Evolutionary conservation across 192 early-diverging fungal genomes (phyloP).

Genomic region (Backusella luteola): DNA sequence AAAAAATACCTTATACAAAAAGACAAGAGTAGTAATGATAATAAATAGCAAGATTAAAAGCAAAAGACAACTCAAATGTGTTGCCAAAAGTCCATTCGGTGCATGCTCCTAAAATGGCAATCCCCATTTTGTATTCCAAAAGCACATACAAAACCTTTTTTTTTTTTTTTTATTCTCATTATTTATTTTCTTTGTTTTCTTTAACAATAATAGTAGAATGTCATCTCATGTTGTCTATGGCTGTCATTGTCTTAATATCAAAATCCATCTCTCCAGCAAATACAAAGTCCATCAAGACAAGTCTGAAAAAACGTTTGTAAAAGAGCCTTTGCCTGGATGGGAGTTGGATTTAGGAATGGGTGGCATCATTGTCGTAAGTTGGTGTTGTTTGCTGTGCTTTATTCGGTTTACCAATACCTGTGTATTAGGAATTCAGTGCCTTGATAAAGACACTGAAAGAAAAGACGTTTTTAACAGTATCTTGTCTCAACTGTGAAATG

Average conservation of each 20-base stretch:
- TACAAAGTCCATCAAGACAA: background rate
- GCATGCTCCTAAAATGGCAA: background rate
- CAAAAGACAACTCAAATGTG: background rate
- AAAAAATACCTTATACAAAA: background rate
- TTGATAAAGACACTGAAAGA: background rate
- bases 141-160: no score
- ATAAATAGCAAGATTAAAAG: background rate
- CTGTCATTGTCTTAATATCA: slow-evolving; percentile 22
- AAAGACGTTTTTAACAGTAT: background rate
- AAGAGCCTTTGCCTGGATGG: slow-evolving; percentile 9
- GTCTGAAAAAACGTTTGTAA: background rate
- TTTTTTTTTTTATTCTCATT: background rate
- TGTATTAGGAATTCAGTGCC: background rate
- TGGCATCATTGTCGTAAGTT: slow-evolving; percentile 7
- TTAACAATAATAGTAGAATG: background rate
- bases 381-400: background rate
- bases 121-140: background rate
- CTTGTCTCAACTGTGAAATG: slow-evolving; percentile 8
- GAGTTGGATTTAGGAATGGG: slow-evolving; percentile 23
- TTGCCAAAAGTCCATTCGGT: background rate
- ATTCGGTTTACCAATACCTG: background rate
- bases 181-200: background rate
- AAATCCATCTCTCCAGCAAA: slow-evolving; percentile 16
- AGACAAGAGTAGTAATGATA: background rate
- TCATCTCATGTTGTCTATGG: slow-evolving; percentile 15